phyloP scores from a whole-genome alignment of 129 eudicot species.

The Scalesia atractyloides region DNA sequence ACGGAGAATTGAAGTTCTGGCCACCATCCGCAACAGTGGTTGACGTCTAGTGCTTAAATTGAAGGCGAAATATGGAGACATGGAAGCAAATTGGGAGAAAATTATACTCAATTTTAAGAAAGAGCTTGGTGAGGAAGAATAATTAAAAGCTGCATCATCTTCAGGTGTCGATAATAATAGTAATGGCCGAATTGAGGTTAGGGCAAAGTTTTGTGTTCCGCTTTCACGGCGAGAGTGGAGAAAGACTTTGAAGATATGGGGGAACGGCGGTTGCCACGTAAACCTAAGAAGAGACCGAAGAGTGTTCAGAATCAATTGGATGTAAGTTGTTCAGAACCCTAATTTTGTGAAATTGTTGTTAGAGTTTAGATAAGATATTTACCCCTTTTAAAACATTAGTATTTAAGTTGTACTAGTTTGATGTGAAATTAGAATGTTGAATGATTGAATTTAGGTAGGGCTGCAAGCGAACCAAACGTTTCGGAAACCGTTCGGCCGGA shows the following conservation, averaged over 20 bases:
- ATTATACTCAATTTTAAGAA: slow-evolving; percentile 32
- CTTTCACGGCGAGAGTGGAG: slow-evolving; percentile 72
- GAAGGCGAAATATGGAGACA: slow-evolving; percentile 34
- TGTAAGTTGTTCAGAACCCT: slow-evolving; percentile 39
- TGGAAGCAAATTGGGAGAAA: slow-evolving; percentile 41
- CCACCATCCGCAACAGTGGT: slow-evolving; percentile 32
- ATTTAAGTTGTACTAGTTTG: not conserved
- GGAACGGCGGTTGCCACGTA: slow-evolving; percentile 52
- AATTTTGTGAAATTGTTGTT: not conserved
- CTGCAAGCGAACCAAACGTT: too few relatives aligned
- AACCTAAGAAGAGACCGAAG: slow-evolving; percentile 69
- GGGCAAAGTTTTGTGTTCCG: slow-evolving; percentile 60
- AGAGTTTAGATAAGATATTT: slow-evolving; percentile 12
- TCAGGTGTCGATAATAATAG: slow-evolving; percentile 23
- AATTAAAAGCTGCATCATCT: slow-evolving; percentile 22
- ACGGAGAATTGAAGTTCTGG: slow-evolving; percentile 23
- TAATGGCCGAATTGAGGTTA: slow-evolving; percentile 43
- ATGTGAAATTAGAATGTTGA: slow-evolving; percentile 8
- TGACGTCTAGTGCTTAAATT: slow-evolving; percentile 30
- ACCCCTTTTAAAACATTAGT: not conserved
- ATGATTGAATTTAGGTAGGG: not conserved
- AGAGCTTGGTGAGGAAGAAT: slow-evolving; percentile 33
- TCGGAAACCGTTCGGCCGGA: too few relatives aligned
- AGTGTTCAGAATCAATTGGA: slow-evolving; percentile 63
- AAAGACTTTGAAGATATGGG: slow-evolving; percentile 65